Evolutionary conservation across 2,329 filamentous ascomycete species (phyloP).

Genomic region (Penicillium sp.): DNA sequence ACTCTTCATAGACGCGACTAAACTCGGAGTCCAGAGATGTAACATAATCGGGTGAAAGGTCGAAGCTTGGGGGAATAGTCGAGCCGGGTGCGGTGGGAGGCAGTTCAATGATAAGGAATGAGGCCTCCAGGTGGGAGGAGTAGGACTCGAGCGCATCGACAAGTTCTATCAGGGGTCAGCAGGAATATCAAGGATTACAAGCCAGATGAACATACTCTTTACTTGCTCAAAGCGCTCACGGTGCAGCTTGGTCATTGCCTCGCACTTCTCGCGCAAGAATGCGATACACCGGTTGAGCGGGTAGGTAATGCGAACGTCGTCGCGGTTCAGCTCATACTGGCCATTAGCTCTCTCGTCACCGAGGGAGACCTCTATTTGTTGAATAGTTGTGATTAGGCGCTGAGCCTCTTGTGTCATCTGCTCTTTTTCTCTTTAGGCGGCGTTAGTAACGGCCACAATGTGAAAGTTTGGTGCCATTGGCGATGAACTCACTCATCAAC

Average conservation of each 20-base stretch:
- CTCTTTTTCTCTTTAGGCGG: conserved; percentile 71
- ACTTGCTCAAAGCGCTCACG: conserved; percentile 93
- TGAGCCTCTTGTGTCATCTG: conserved; percentile 87
- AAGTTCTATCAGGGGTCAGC: conserved; percentile 65
- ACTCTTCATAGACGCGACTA: conserved; percentile 93
- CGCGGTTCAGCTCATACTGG: conserved; percentile 64
- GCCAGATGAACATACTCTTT: conserved; percentile 65
- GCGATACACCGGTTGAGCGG: conserved; percentile 80
- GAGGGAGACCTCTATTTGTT: conserved; percentile 89
- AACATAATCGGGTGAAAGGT: conserved; percentile 88
- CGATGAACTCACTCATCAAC: conserved; percentile 63
- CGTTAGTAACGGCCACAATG: not conserved
- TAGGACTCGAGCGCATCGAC: conserved; percentile 93
- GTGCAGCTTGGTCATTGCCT: conserved; percentile 76
- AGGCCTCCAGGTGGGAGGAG: conserved; percentile 88
- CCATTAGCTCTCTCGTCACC: conserved; percentile 70
- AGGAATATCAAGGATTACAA: not conserved
- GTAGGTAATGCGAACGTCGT: conserved; percentile 75
- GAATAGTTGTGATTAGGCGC: conserved; percentile 78
- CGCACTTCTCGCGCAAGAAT: conserved; percentile 80
- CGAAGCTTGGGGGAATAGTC: conserved; percentile 77
- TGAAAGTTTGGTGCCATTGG: not conserved
- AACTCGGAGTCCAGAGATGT: conserved; percentile 86
- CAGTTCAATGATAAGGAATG: conserved; percentile 80
- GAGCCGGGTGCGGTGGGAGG: conserved; percentile 79